Conservation (phyloP, 768 basidiomycete species). For the Suillus lakei region DNA sequence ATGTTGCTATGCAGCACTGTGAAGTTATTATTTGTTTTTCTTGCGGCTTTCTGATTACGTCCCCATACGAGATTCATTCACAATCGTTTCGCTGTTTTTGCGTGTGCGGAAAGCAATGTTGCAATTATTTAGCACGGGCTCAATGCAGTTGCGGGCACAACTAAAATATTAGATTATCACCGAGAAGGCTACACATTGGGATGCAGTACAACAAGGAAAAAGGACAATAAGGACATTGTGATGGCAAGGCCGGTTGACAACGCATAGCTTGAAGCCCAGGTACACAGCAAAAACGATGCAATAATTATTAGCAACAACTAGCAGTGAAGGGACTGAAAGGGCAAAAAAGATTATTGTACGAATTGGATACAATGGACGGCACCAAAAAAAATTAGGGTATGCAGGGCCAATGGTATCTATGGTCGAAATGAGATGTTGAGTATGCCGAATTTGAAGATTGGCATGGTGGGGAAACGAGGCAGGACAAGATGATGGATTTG, state of each 20-base stretch:
- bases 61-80: background rate
- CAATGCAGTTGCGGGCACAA: background rate
- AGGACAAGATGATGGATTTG: background rate
- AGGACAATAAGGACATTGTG: background rate
- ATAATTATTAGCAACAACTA: background rate
- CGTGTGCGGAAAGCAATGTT: background rate
- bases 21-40: background rate
- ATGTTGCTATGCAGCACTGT: background rate
- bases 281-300: background rate
- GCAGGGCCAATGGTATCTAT: slow-evolving; percentile 1
- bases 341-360: background rate
- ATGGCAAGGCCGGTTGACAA: slow-evolving; percentile 4
- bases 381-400: slow-evolving; percentile 8
- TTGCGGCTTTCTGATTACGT: background rate
- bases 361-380: background rate
- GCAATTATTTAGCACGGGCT: background rate
- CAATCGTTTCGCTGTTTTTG: background rate
- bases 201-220: background rate
- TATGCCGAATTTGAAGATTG: background rate
- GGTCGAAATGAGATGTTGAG: background rate
- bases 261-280: background rate
- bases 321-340: background rate
- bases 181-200: background rate
- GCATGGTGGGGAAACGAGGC: background rate
- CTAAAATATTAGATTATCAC: background rate